Conservation (phyloP, 2,329 filamentous ascomycete genomes). For the Colletotrichum neosansevieriae region DNA sequence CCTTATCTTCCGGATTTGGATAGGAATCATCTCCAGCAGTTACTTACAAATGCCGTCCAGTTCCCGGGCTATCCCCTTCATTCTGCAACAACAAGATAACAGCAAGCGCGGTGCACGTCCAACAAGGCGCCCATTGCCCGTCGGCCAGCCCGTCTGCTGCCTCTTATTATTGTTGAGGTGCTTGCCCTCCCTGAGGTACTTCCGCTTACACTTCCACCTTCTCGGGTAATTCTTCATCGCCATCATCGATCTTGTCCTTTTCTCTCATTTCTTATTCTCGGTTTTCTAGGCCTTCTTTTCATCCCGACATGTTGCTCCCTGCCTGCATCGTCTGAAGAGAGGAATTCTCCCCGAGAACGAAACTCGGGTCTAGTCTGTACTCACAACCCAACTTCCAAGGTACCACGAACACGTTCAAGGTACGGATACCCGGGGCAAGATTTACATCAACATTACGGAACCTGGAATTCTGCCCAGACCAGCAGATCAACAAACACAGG, state of each 20-base stretch:
- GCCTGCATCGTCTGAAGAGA: not conserved
- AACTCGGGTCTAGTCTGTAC: too few relatives aligned
- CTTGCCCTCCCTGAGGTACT: too few relatives aligned
- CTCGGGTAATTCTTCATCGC: not conserved
- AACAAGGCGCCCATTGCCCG: not conserved
- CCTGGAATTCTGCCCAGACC: conserved; percentile 12
- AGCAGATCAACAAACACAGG: conserved; percentile 14
- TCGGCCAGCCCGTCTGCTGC: conserved; percentile 9
- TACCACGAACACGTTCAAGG: not conserved
- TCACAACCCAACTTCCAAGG: too few relatives aligned
- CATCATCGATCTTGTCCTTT: not conserved
- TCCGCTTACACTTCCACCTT: too few relatives aligned
- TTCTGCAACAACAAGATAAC: conserved; percentile 16
- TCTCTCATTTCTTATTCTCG: not conserved
- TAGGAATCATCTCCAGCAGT: not conserved
- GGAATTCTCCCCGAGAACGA: not conserved
- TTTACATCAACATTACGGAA: conserved; percentile 29
- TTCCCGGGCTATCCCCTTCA: conserved; percentile 3
- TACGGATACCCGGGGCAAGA: not conserved
- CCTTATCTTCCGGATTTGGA: not conserved
- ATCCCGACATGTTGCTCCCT: not conserved
- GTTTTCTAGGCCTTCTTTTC: not conserved
- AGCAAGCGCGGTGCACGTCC: conserved; percentile 11
- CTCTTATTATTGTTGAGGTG: too few relatives aligned
- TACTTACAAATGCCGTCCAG: conserved; percentile 4